phyloP scores from a whole-genome alignment of 2,329 filamentous ascomycete species.

The Penicillium sp. region DNA sequence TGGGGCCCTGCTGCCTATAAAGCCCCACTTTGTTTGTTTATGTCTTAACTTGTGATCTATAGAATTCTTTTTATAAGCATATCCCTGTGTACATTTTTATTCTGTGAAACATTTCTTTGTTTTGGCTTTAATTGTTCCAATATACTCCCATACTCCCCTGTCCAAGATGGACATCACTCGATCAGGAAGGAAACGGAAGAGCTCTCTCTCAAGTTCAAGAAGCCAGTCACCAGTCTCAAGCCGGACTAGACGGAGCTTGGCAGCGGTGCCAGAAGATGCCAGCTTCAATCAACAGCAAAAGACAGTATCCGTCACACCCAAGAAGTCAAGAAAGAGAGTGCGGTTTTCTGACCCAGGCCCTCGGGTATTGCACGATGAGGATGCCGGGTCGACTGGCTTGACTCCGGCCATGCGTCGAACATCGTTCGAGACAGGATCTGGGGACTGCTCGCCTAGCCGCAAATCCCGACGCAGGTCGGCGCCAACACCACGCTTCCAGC shows the following conservation, averaged over 20 bases:
- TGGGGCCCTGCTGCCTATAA: conserved; percentile 16
- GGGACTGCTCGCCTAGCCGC: conserved; percentile 27
- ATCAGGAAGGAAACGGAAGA: conserved; percentile 25
- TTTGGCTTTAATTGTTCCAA: background rate
- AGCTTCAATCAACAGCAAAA: background rate
- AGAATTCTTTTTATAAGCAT: conserved; percentile 12
- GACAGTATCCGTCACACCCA: conserved; percentile 23
- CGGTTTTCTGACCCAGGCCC: conserved; percentile 46
- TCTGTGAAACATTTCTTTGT: background rate
- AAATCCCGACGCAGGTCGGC: conserved; percentile 32
- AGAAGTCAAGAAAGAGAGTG: conserved; percentile 39
- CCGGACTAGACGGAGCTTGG: conserved; percentile 13
- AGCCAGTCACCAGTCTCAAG: conserved; percentile 15
- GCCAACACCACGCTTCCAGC: conserved; percentile 25
- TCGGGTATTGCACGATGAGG: conserved; percentile 17
- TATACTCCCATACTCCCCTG: background rate
- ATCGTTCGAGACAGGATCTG: conserved; percentile 27
- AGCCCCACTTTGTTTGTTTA: conserved; percentile 26
- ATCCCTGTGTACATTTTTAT: background rate
- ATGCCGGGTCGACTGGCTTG: conserved; percentile 38
- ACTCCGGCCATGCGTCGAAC: conserved; percentile 44
- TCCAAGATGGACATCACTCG: conserved; percentile 25
- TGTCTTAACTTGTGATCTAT: conserved; percentile 19
- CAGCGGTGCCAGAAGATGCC: background rate
- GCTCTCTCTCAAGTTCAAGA: conserved; percentile 14